Conservation (phyloP, 2,329 filamentous ascomycete species). For the Rutstroemia sp. region DNA sequence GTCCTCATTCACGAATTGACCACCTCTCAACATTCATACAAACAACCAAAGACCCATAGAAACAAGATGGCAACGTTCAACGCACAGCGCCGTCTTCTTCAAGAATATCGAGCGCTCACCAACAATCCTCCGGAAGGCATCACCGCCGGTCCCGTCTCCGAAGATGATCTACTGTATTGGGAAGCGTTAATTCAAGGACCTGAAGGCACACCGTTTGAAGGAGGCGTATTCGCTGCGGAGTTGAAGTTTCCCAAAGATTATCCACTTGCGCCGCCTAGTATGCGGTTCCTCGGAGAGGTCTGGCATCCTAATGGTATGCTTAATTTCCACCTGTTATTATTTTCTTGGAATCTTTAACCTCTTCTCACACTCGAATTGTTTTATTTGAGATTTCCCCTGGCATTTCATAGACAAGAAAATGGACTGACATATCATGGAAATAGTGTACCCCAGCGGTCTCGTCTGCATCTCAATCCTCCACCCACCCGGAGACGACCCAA, state of each 20-base stretch:
- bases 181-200: conserved; percentile 94
- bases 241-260: conserved; percentile 95
- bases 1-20: background rate
- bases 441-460: conserved; percentile 84
- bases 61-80: conserved; percentile 49
- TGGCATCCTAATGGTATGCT: conserved; percentile 89
- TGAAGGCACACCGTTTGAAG: conserved; percentile 92
- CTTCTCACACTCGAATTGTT: too few species aligned
- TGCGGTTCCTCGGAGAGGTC: conserved; percentile 90
- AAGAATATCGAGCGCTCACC: conserved; percentile 91
- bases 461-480: conserved; percentile 99
- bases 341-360: background rate
- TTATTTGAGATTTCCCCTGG: too few species aligned
- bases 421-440: background rate
- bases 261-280: conserved; percentile 88
- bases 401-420: background rate
- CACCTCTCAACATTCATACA: background rate
- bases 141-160: conserved; percentile 83
- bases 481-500: conserved; percentile 91
- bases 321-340: background rate
- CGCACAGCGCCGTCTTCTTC: conserved; percentile 75
- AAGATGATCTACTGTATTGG: conserved; percentile 95
- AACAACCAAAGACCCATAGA: background rate
- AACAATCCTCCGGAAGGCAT: conserved; percentile 97
- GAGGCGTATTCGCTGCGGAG: conserved; percentile 90